Evolutionary conservation across 495 filamentous ascomycete species (phyloP).

Genomic region (Penicillium desertorum): DNA sequence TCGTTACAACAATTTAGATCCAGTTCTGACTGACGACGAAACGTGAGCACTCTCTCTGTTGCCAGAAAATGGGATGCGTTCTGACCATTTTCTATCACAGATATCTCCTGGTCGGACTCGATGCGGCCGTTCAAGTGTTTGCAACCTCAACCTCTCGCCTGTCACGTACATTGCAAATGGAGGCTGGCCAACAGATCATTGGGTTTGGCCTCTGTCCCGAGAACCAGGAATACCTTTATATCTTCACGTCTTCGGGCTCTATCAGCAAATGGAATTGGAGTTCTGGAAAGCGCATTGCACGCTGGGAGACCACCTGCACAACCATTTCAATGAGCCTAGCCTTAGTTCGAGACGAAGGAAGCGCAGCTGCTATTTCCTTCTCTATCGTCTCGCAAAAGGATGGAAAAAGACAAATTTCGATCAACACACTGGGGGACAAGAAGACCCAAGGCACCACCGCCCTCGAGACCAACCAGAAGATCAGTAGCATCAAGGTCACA

Average conservation of each 20-base stretch:
- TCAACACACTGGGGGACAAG: slow-evolving; percentile 25
- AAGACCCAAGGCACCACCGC: slow-evolving; percentile 25
- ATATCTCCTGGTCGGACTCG: slow-evolving; percentile 65
- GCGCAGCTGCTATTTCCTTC: slow-evolving; percentile 14
- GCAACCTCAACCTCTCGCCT: slow-evolving; percentile 77
- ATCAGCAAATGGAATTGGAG: slow-evolving; percentile 79
- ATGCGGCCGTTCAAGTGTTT: slow-evolving; percentile 72
- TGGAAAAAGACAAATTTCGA: slow-evolving; percentile 34
- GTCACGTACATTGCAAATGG: slow-evolving; percentile 55
- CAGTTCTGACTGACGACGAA: slow-evolving; percentile 76
- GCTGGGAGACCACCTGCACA: slow-evolving; percentile 44
- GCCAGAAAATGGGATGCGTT: slow-evolving; percentile 5
- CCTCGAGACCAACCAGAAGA: slow-evolving; percentile 32
- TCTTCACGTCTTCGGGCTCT: slow-evolving; percentile 63
- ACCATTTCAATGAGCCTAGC: slow-evolving; percentile 27
- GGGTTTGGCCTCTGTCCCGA: slow-evolving; percentile 60
- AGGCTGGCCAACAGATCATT: slow-evolving; percentile 38
- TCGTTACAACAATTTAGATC: slow-evolving; percentile 60
- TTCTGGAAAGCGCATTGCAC: slow-evolving; percentile 48
- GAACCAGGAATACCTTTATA: slow-evolving; percentile 61
- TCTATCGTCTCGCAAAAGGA: slow-evolving; percentile 28
- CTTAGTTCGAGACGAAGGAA: slow-evolving; percentile 16
- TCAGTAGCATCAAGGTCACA: slow-evolving; percentile 36
- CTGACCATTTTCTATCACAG: slow-evolving; percentile 43
- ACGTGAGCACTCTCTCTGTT: slow-evolving; percentile 53